Base-by-base conservation (phyloP, 73 alveolate genomes). In the Symbiodinium natans region DNA sequence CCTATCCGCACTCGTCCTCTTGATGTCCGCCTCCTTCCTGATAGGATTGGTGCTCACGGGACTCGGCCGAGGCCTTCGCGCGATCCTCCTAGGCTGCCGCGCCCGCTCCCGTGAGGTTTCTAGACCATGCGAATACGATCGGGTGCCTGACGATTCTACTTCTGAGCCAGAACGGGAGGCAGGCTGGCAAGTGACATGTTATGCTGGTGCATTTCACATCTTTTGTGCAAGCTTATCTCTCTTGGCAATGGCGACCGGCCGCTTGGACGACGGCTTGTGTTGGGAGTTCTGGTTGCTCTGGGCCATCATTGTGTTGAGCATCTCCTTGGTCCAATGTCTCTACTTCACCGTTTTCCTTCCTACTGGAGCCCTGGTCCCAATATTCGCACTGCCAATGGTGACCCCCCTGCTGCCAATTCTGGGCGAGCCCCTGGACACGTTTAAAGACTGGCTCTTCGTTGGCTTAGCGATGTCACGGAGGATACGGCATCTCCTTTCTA, bases 371-470 rank as follows among this genome's bases (percentile, higher is more conserved):
- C 33, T 34, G 23, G 41, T 90, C 23, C 97, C 97, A 4, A 13
- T 41, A 25, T 90, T 68, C 31, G 88, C 41, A 31, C 41, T 38
- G 90, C 83, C 98, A 29, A 21, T 92, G 21, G 82, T 92, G 19
- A 10, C 10, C 31, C 83, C 89, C 5, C 83, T 92, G 41, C 83
- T 92, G 83, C 98, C 98, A 41, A 59, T 92, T 17, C 42, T 75
- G 21, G 92, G 98, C 39, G 98, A 92, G 41, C 98, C 92, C 21
- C 59, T 92, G 82, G 98, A 92, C 83, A 43, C 41, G 21, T 92
- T 92, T 74, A 92, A 92, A 74, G 98, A 92, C 34, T 92, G 98
- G 98, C 80, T 92, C 1, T 92, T 92, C 36, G 59, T 92, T 21
- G 98, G 98, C 63, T 31, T 92, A 21, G 98, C 98, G 0, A 2